Evolutionary conservation across 1,284 basidiomycete genomes (phyloP).

Genomic region (Dichomitus squalens): DNA sequence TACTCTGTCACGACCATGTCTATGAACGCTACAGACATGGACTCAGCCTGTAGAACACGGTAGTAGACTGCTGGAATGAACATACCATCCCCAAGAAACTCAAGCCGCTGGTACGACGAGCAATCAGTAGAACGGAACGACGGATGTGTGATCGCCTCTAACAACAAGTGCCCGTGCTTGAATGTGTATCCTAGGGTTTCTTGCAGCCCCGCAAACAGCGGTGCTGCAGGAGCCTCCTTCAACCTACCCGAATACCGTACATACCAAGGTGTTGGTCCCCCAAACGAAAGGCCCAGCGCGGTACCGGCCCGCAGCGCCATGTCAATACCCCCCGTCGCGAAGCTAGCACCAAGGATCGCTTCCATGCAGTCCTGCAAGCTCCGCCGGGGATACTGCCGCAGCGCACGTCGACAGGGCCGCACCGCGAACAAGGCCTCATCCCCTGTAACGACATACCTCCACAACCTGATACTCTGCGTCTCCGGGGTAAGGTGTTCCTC

Average conservation of each 20-base stretch:
- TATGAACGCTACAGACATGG: constrained; percentile 56
- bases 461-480: constrained; percentile 51
- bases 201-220: constrained; percentile 60
- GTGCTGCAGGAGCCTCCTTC: constrained; percentile 39
- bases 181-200: constrained; percentile 72
- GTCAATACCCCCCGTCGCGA: constrained; percentile 66
- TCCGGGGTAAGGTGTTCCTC: constrained; percentile 68
- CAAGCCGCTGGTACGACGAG: constrained; percentile 79
- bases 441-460: constrained; percentile 56
- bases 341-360: constrained; percentile 76
- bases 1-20: constrained; percentile 76
- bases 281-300: constrained; percentile 69
- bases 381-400: constrained; percentile 56
- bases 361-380: constrained; percentile 88
- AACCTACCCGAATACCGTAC: constrained; percentile 46
- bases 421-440: constrained; percentile 33
- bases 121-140: constrained; percentile 60
- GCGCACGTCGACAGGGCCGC: constrained; percentile 29
- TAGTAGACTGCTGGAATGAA: not conserved
- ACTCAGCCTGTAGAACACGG: not conserved
- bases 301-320: constrained; percentile 68
- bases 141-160: constrained; percentile 82
- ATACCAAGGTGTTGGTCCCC: constrained; percentile 65
- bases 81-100: constrained; percentile 86
- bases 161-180: constrained; percentile 57